A percentile compares a stretch with the other conserved stretches of the same genome.
Conservation (phyloP, 768 basidiomycete genomes). For the Auricularia heimuer region DNA sequence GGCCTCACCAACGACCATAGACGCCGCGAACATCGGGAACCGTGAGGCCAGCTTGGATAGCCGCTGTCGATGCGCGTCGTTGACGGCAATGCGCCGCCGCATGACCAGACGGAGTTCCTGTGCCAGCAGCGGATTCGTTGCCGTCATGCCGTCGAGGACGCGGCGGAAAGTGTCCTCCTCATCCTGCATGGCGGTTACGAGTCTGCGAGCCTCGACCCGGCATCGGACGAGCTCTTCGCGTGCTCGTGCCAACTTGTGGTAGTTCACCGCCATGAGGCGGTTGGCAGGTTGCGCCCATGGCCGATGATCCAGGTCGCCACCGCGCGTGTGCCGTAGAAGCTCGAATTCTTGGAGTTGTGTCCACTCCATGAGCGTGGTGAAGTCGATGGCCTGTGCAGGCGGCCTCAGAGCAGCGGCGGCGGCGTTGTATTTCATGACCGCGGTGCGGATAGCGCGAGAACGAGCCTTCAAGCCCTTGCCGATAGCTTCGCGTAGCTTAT, state of each 20-base stretch:
- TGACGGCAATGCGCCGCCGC: too few relatives aligned
- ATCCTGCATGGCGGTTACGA: constrained; percentile 21
- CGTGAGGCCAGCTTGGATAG: too few relatives aligned
- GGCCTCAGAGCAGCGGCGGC: constrained; percentile 17
- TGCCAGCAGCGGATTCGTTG: not conserved
- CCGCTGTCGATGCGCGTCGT: too few relatives aligned
- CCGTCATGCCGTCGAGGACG: not conserved
- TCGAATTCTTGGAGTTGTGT: constrained; percentile 22
- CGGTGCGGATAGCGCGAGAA: constrained; percentile 17
- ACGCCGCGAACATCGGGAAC: too few relatives aligned
- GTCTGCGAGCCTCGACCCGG: constrained; percentile 24
- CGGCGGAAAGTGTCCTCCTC: constrained; percentile 7
- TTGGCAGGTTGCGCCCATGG: constrained; percentile 30
- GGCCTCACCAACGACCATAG: too few relatives aligned
- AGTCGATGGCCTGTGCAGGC: constrained; percentile 17
- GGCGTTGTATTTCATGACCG: constrained; percentile 23
- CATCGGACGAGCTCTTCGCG: constrained; percentile 21
- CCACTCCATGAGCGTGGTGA: constrained; percentile 18
- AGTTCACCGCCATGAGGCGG: constrained; percentile 16
- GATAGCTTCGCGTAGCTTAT: constrained; percentile 22
- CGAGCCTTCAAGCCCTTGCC: constrained; percentile 21
- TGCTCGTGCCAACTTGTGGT: constrained; percentile 22
- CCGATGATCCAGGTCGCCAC: constrained; percentile 14
- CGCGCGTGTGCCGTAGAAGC: constrained; percentile 18
- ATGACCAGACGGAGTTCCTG: not conserved